Percentiles rank a stretch among this genome's conserved stretches.
Conservation (phyloP, 2,329 filamentous ascomycete species). For the Zasmidium cellare region DNA sequence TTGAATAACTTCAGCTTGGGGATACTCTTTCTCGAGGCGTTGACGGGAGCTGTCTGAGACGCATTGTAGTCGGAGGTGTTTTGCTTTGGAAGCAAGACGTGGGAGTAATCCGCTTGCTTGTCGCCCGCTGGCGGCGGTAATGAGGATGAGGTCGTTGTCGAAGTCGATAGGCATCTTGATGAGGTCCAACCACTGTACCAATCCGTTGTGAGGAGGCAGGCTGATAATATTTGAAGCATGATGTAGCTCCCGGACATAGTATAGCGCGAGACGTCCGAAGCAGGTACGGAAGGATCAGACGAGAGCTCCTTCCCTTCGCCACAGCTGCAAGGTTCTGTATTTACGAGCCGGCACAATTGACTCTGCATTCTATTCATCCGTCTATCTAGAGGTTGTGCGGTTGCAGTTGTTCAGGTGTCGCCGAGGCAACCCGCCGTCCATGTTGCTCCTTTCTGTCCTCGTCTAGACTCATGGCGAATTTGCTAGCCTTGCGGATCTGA, state of each 20-base stretch:
- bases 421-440: background rate
- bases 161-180: background rate
- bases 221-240: background rate
- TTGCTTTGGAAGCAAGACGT: slow-evolving; percentile 34
- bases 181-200: too few relatives aligned
- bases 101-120: slow-evolving; percentile 39
- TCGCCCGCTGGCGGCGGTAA: slow-evolving; percentile 42
- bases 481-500: slow-evolving; percentile 46
- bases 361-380: background rate
- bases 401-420: background rate
- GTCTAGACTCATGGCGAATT: slow-evolving; percentile 49
- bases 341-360: background rate
- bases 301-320: background rate
- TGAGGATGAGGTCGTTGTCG: slow-evolving; percentile 35
- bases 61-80: slow-evolving; percentile 37
- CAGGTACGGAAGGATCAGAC: background rate
- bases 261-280: background rate
- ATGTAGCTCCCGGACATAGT: background rate
- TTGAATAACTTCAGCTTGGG: slow-evolving; percentile 35
- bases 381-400: background rate
- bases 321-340: background rate
- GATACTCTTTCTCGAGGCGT: slow-evolving; percentile 32
- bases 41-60: slow-evolving; percentile 30
- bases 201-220: background rate
- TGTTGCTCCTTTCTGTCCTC: slow-evolving; percentile 30